Conservation (phyloP, 495 filamentous ascomycete species). For the Massariosphaeria phaeospora region DNA sequence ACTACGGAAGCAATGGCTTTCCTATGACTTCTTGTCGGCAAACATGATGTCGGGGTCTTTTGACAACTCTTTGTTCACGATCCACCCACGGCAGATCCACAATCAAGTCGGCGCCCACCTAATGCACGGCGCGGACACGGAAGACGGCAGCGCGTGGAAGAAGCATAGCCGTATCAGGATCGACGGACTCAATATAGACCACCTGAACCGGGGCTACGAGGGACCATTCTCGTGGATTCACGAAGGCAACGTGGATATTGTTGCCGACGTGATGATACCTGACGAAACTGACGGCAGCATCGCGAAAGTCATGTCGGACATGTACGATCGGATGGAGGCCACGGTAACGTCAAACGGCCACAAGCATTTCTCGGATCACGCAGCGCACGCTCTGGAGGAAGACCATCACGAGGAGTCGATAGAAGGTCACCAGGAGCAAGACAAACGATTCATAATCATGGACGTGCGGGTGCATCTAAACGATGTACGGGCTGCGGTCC, state of each 20-base stretch:
- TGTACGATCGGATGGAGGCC: conserved; percentile 91
- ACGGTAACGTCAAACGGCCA: conserved; percentile 61
- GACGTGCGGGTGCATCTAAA: conserved; percentile 88
- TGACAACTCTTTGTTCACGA: conserved; percentile 93
- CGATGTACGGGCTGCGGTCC: conserved; percentile 84
- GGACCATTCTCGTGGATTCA: conserved; percentile 98
- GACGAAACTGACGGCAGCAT: conserved; percentile 79
- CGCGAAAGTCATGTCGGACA: conserved; percentile 84
- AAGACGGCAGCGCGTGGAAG: conserved; percentile 66
- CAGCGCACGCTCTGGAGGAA: conserved; percentile 20
- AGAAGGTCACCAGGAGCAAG: conserved; percentile 35
- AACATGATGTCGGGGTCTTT: conserved; percentile 94
- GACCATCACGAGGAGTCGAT: conserved; percentile 1
- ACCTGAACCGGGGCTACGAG: conserved; percentile 87
- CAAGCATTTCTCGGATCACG: conserved; percentile 19
- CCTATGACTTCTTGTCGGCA: conserved; percentile 94
- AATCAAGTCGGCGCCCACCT: conserved; percentile 55
- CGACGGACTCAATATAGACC: conserved; percentile 90
- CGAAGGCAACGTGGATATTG: conserved; percentile 92
- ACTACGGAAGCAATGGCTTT: conserved; percentile 90
- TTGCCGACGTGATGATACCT: conserved; percentile 91
- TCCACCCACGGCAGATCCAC: conserved; percentile 89
- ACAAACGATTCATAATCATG: conserved; percentile 75
- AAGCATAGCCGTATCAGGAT: conserved; percentile 87
- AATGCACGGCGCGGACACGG: conserved; percentile 49